These are phyloP conservation scores for Termitomyces sp. DNA, from an alignment of 768 basidiomycete genomes.

Conservation along the genomic window DNA sequence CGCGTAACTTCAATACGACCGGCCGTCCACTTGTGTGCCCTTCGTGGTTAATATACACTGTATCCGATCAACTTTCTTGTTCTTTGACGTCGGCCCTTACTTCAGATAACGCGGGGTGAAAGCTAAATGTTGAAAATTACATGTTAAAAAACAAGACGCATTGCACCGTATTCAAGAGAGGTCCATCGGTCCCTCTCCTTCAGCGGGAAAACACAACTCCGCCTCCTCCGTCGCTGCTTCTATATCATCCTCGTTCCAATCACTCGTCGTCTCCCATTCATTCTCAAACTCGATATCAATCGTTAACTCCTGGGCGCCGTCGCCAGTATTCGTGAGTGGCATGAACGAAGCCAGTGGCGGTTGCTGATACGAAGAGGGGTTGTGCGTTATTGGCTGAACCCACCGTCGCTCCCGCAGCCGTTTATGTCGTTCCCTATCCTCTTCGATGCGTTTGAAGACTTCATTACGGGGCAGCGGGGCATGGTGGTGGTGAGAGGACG, in stretches of 20 bases:
- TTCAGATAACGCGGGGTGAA: not conserved
- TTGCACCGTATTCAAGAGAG: constrained; percentile 20
- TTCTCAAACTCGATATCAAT: constrained; percentile 85
- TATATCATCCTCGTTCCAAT: constrained; percentile 87
- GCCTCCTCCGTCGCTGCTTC: constrained; percentile 71
- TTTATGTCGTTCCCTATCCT: constrained; percentile 90
- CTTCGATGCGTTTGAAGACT: constrained; percentile 82
- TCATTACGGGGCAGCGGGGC: constrained; percentile 53
- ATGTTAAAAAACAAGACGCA: not conserved
- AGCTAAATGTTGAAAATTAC: not conserved
- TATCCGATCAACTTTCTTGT: too few species aligned
- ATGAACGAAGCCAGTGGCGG: constrained; percentile 54
- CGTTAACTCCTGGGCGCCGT: constrained; percentile 53
- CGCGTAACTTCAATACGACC: too few species aligned
- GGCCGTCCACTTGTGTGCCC: too few species aligned
- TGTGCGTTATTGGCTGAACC: constrained; percentile 74
- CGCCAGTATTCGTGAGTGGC: constrained; percentile 45
- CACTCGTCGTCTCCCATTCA: constrained; percentile 85
- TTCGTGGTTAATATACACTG: too few species aligned
- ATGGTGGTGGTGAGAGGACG: constrained; percentile 17
- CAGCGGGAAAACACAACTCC: constrained; percentile 58
- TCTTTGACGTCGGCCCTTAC: too few species aligned
- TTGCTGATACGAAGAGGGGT: constrained; percentile 32
- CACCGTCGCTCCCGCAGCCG: constrained; percentile 85
- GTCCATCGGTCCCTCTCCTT: constrained; percentile 39